Conservation (phyloP, 345 rosid genomes). For the Citrus sinensis region DNA sequence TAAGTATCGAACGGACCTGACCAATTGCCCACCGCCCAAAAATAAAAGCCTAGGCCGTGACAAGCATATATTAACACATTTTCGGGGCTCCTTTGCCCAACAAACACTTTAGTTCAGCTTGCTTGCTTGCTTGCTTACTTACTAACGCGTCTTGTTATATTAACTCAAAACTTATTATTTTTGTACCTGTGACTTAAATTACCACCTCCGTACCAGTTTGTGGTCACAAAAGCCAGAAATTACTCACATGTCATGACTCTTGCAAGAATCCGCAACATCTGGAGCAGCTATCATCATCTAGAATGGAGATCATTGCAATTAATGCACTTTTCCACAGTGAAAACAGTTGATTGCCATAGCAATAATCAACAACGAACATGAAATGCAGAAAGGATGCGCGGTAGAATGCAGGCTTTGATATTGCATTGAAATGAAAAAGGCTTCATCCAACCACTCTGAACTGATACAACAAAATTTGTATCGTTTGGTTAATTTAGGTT, state of each 20-base stretch:
- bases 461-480: background rate
- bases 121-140: too few species aligned
- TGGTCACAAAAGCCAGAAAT: background rate
- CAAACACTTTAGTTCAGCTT: background rate
- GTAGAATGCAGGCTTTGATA: background rate
- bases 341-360: background rate
- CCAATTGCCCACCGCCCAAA: too few species aligned
- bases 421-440: background rate
- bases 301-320: background rate
- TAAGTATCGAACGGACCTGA: too few species aligned
- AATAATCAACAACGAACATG: background rate
- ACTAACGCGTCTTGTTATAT: too few species aligned
- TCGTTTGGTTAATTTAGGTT: background rate
- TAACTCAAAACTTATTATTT: background rate
- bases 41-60: too few species aligned
- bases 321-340: background rate
- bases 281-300: background rate
- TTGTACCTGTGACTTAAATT: background rate
- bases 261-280: background rate
- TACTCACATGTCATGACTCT: background rate
- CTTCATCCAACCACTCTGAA: background rate
- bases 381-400: background rate
- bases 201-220: background rate
- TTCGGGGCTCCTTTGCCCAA: too few species aligned
- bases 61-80: too few species aligned